A percentile compares a stretch with the other conserved stretches of the same genome.
Evolutionary conservation across 148 eudicot species (phyloP).

Genomic region (Cornus controversa): DNA sequence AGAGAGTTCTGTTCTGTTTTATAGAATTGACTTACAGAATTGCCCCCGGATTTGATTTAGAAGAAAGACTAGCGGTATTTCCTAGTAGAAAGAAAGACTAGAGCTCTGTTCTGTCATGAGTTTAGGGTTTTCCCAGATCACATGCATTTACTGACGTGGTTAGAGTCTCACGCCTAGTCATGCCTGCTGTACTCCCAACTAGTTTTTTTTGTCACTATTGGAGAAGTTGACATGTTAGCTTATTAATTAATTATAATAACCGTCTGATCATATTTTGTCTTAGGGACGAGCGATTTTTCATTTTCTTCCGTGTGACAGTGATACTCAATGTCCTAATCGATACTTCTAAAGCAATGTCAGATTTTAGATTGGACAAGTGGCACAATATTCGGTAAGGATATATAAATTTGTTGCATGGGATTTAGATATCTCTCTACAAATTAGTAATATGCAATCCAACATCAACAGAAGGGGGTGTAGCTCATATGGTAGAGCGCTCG

Average conservation of each 20-base stretch:
- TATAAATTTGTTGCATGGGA: background rate
- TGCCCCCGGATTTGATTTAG: background rate
- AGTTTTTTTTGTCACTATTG: background rate
- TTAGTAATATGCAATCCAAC: too few relatives aligned
- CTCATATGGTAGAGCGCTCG: constrained; percentile 96
- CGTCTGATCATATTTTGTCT: background rate
- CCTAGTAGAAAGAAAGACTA: too few relatives aligned
- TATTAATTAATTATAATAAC: background rate
- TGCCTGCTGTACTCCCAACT: background rate
- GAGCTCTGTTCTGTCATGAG: too few relatives aligned
- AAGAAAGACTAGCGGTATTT: background rate
- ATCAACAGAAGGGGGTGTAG: constrained; percentile 65
- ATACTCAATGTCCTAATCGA: background rate
- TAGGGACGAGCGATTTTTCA: background rate
- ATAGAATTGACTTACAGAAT: background rate
- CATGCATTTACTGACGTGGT: background rate
- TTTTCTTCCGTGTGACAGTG: too few relatives aligned
- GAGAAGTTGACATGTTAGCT: background rate
- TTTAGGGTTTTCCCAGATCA: too few relatives aligned
- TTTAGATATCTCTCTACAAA: background rate
- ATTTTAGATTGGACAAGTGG: background rate
- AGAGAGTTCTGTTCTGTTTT: background rate
- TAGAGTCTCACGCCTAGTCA: too few relatives aligned
- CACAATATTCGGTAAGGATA: too few relatives aligned
- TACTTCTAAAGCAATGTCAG: background rate